Base-by-base conservation (phyloP, 2,329 filamentous ascomycete species). In the Fusarium ramigenum region DNA sequence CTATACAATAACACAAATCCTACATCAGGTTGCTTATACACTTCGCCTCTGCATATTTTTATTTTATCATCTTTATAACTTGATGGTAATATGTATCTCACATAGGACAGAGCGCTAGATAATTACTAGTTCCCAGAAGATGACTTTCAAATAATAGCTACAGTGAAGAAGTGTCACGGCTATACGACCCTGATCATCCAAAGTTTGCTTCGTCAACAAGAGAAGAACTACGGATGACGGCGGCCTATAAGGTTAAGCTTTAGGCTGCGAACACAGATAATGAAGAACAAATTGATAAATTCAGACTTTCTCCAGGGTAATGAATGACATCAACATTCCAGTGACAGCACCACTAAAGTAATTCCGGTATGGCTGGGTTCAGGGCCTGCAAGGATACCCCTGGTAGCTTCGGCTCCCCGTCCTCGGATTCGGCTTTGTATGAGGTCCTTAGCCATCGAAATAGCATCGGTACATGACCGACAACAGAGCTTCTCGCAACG, bases 111-210 rank as follows among this genome's bases (percentile, higher is more conserved):
- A 36, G 34, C 34, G 34, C 34, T 36, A 4, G 4, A 18, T 37
- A 37, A 36, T 2, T 36, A 36, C 4, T 36, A 36, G 34, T 36
- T 36, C 4, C 4, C 8, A 18, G 34, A 36, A 36, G 5, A 36
- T 18, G 4, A 3, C 34, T 36, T 18, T 16, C 7, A 16, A 16
- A 6, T 37, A 19, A 7, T 37, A 37, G 18, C 2, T 37, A 37
- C 11, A 6, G 9, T 37, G 1, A 11, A 19, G 36, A 19, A 19
- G 5, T 37, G 9, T 19, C 0, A 11, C 9, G 4, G 36, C 18
- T 37, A 11, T 6, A 6, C 16, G 5, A 37, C 18, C 2, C 36
- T 37, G 9, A 37, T 7, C 36, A 10, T 19, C 10, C 9, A 37
- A 37, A 11, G 18, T 4, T 46, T 21, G 2, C 44, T 6, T 46